phyloP scores from a whole-genome alignment of 164 flowering plant species.

The Echeveria elegans region DNA sequence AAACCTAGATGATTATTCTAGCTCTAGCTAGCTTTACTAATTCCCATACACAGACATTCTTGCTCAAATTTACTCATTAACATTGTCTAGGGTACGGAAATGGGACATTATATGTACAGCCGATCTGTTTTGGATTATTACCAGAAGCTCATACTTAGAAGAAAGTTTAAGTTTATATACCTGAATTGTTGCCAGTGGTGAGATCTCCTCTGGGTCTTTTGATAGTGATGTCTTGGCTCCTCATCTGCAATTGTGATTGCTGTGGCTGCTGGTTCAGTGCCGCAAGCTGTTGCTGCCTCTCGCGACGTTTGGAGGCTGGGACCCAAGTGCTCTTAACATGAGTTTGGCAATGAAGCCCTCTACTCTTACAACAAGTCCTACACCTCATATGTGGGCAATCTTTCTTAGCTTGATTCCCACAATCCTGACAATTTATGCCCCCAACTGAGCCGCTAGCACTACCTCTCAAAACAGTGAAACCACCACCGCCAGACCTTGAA shows the following conservation, averaged over 20 bases:
- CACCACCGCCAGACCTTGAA: neutral
- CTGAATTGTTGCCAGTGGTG: slow-evolving; percentile 23
- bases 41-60: neutral
- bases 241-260: slow-evolving; percentile 12
- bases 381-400: slow-evolving; percentile 59
- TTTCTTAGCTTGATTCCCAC: slow-evolving; percentile 78
- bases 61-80: neutral
- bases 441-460: slow-evolving; percentile 15
- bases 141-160: neutral
- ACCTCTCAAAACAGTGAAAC: neutral
- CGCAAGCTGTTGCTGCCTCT: slow-evolving; percentile 31
- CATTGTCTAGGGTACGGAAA: neutral
- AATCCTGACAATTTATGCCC: slow-evolving; percentile 54
- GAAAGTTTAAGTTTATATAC: slow-evolving; percentile 10
- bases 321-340: slow-evolving; percentile 79
- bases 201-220: slow-evolving; percentile 35
- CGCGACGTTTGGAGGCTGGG: slow-evolving; percentile 59
- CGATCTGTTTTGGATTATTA: neutral
- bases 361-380: slow-evolving; percentile 64
- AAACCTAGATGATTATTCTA: neutral
- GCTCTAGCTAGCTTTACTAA: neutral
- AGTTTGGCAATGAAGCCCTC: slow-evolving; percentile 61
- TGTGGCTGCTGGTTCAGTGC: slow-evolving; percentile 19
- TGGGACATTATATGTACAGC: neutral
- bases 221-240: slow-evolving; percentile 15